A percentile compares a stretch with the other conserved stretches of the same genome.
Conservation (phyloP, 2,329 filamentous ascomycete genomes). For the Anthostomella pinea region DNA sequence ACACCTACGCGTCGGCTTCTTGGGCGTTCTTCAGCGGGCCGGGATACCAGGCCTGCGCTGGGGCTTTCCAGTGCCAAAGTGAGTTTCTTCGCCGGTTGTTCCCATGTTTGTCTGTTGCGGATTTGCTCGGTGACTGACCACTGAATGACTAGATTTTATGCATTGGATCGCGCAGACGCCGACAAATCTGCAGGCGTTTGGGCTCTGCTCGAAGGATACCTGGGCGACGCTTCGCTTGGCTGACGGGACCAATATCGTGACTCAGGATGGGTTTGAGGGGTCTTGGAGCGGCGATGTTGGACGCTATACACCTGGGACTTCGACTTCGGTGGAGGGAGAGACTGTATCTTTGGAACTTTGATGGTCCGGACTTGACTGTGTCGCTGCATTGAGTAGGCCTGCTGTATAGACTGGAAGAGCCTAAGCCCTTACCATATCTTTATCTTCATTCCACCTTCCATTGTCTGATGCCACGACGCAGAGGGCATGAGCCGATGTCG, state of each 20-base stretch:
- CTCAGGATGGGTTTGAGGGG: constrained; percentile 33
- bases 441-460: too few species aligned
- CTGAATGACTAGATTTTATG: constrained; percentile 30
- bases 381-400: too few species aligned
- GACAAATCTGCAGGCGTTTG: constrained; percentile 39
- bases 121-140: constrained; percentile 8
- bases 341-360: too few species aligned
- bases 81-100: constrained; percentile 10
- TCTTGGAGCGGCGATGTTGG: constrained; percentile 38
- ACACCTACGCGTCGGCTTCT: constrained; percentile 40
- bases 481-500: too few species aligned
- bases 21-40: constrained; percentile 44
- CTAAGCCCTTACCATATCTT: too few species aligned
- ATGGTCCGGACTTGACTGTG: too few species aligned
- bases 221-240: constrained; percentile 34
- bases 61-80: constrained; percentile 34
- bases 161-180: constrained; percentile 40
- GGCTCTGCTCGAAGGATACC: constrained; percentile 41
- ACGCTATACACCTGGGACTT: constrained; percentile 39
- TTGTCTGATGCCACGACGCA: too few species aligned
- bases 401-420: too few species aligned
- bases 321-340: too few species aligned
- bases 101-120: background rate
- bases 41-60: constrained; percentile 33
- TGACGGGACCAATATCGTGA: constrained; percentile 32